phyloP scores from a whole-genome alignment of 139 green algal genomes.

The Chlorella sp. region DNA sequence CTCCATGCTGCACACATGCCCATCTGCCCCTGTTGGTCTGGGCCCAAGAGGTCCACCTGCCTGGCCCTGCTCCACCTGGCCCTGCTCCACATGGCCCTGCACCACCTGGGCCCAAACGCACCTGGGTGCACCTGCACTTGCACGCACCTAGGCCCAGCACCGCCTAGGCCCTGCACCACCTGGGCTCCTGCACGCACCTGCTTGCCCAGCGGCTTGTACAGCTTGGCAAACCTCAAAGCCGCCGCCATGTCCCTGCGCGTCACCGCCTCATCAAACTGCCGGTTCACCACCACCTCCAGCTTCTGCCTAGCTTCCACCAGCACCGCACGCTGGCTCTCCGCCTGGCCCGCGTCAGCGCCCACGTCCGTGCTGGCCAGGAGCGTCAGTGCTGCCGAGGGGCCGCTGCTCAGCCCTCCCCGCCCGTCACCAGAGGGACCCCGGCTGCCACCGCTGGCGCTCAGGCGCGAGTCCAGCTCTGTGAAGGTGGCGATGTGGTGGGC shows the following conservation, averaged over 20 bases:
- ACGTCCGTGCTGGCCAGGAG: slow-evolving; percentile 3
- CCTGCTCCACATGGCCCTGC: too few species aligned
- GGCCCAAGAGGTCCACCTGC: too few species aligned
- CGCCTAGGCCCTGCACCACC: too few species aligned
- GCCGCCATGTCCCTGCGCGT: slow-evolving; percentile 46
- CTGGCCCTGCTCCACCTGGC: too few species aligned
- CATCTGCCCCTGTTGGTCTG: too few species aligned
- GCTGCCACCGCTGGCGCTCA: slow-evolving; percentile 16
- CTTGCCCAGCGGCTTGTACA: slow-evolving; percentile 73
- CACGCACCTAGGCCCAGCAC: too few species aligned
- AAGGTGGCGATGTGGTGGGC: slow-evolving; percentile 71
- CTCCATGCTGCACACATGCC: too few species aligned
- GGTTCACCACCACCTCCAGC: slow-evolving; percentile 62
- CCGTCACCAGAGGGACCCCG: background rate
- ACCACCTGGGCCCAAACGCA: too few species aligned
- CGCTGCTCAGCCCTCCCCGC: background rate
- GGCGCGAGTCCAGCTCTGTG: slow-evolving; percentile 62
- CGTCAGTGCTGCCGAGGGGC: background rate
- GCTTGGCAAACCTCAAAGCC: slow-evolving; percentile 67
- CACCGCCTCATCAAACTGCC: slow-evolving; percentile 51
- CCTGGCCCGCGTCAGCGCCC: slow-evolving; percentile 26
- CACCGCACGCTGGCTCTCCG: slow-evolving; percentile 51
- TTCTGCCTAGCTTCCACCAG: slow-evolving; percentile 50
- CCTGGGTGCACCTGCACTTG: too few species aligned
- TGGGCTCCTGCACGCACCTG: slow-evolving; percentile 38